Base-by-base conservation (phyloP, 441 rosid genomes). In the Corymbia citriodora region DNA sequence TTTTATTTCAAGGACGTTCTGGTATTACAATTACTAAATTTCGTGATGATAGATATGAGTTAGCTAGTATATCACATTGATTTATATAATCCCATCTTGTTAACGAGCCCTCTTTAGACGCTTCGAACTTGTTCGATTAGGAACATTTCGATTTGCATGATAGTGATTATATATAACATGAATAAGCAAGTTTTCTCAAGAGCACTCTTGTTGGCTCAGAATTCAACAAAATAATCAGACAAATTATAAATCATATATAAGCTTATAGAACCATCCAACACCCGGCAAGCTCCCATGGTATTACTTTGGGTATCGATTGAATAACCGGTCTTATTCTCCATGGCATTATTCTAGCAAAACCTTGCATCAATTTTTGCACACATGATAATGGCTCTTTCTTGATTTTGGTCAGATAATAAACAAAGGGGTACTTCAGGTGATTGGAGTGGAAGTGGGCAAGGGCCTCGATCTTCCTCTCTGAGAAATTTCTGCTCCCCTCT, bases 391-490 rank as follows among this genome's bases (percentile, higher is more conserved):
- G 65, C 12, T 54, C 27, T 31, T n/a, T 50, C 59, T 13, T 15
- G 57, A 6, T 54, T 55, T 36, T 50, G 27, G 50, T 68, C 97
- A 96, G 99, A 96, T 96, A 88, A 68, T 97, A 87, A 93, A 96
- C 93, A 96, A 91, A 92, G 98, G 97, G 87, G 92, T 96, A 89
- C 98, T 96, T 23, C 91, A 97, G 91, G 88, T 93, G 70, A 95
- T 96, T 88, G 98, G 98, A 29, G 95, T 97, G 87, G 97, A 97
- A 1, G 79, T 96, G 88, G 98, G 99, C 17, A 96, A 96, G 92
- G 99, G 99, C 40, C 98, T 97, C 82, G 92, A 97, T 92, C 88
- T 97, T 90, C 98, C 98, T 94, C 97, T 97, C 8, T 97, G 93
- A 96, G 89, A 87, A 85, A 49, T 54, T 86, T 29, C 81, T 2